A percentile compares a stretch with the other conserved stretches of the same genome.
Conservation (phyloP, 345 rosid genomes). For the Clarkia xantiana region DNA sequence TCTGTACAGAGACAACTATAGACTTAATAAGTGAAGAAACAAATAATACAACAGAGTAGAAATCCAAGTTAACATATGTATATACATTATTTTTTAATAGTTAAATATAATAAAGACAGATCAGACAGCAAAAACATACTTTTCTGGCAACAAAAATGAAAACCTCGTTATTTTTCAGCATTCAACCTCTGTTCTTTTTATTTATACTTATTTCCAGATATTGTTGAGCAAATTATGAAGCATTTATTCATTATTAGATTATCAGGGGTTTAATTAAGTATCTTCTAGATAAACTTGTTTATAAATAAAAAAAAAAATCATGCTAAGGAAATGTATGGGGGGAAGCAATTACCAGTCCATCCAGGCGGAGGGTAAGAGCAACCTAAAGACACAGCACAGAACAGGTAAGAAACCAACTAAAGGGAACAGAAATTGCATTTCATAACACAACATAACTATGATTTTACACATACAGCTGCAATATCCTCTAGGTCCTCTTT, state of each 20-base stretch:
- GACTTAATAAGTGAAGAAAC: too few species aligned
- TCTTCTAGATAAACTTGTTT: too few species aligned
- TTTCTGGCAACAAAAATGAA: too few species aligned
- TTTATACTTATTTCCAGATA: background rate
- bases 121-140: too few species aligned
- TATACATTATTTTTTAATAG: too few species aligned
- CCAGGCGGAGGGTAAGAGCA: slow-evolving; percentile 85
- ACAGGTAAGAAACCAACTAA: slow-evolving; percentile 14
- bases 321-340: background rate
- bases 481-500: slow-evolving; percentile 95
- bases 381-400: slow-evolving; percentile 42
- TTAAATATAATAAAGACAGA: too few species aligned
- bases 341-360: slow-evolving; percentile 69
- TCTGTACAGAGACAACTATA: slow-evolving; percentile 22
- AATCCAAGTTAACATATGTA: too few species aligned
- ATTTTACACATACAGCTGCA: slow-evolving; percentile 65
- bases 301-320: background rate
- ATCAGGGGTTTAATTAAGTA: too few species aligned
- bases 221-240: background rate
- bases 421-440: background rate
- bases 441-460: slow-evolving; percentile 3
- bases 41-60: too few species aligned
- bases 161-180: too few species aligned
- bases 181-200: too few species aligned
- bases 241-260: too few species aligned